Conservation (phyloP, 208 protist species). For the Trypanosoma avium region DNA sequence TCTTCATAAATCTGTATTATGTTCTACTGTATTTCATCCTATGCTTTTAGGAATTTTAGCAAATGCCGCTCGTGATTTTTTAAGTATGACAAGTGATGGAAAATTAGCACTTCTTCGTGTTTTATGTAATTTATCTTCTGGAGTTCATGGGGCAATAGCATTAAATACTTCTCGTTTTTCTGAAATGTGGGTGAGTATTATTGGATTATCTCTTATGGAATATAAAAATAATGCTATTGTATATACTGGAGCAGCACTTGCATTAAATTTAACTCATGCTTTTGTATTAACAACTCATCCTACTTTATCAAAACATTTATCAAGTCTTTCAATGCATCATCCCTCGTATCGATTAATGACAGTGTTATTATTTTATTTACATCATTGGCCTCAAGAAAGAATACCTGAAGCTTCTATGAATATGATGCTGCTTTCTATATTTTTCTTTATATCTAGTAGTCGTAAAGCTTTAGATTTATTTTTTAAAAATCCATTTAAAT, state of each 20-base stretch:
- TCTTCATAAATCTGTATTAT: constrained; percentile 59
- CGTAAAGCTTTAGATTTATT: constrained; percentile 31
- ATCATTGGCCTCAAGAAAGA: constrained; percentile 23
- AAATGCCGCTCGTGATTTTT: constrained; percentile 52
- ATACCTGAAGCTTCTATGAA: constrained; percentile 67
- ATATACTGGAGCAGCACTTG: constrained; percentile 74
- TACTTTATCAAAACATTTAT: constrained; percentile 33
- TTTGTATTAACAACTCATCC: constrained; percentile 37
- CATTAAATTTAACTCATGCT: constrained; percentile 55
- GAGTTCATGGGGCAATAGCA: constrained; percentile 50
- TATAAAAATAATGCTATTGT: constrained; percentile 41
- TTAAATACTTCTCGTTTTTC: constrained; percentile 42
- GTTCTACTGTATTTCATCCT: constrained; percentile 45
- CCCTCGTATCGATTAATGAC: constrained; percentile 42
- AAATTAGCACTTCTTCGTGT: constrained; percentile 64
- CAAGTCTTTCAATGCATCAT: constrained; percentile 20
- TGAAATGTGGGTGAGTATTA: constrained; percentile 51
- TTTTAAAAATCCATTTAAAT: constrained; percentile 35
- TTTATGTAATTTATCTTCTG: constrained; percentile 67
- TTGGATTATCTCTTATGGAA: constrained; percentile 67
- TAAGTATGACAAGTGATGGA: constrained; percentile 50
- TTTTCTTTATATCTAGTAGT: constrained; percentile 54
- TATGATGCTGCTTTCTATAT: constrained; percentile 70
- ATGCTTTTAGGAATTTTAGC: constrained; percentile 46
- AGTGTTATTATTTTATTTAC: constrained; percentile 65